Conservation (phyloP, 176 grass and related monocot genomes). For the Cenchrus purpureus region DNA sequence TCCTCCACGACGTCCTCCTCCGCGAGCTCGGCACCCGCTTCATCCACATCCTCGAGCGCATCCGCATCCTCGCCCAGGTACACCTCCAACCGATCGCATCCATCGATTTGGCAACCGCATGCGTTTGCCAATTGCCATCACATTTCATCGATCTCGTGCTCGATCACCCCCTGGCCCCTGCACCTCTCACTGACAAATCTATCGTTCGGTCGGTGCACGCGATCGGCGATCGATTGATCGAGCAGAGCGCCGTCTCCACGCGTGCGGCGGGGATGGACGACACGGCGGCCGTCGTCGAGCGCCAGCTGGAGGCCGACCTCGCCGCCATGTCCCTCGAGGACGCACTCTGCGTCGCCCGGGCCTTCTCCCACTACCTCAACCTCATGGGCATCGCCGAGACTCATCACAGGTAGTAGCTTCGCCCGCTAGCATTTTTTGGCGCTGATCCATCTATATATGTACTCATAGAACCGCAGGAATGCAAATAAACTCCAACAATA, state of each 20-base stretch:
- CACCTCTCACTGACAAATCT: not conserved
- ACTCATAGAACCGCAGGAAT: no score
- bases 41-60: constrained; percentile 81
- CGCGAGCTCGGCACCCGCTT: constrained; percentile 85
- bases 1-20: constrained; percentile 85
- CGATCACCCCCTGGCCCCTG: not conserved
- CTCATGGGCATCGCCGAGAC: constrained; percentile 88
- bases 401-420: constrained; percentile 61
- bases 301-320: constrained; percentile 75
- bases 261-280: constrained; percentile 78
- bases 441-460: not conserved
- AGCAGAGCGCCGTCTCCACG: constrained; percentile 81
- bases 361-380: constrained; percentile 94
- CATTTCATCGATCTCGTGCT: not conserved
- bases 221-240: not conserved
- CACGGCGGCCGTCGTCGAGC: constrained; percentile 68
- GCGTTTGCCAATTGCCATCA: no score
- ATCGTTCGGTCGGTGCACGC: no score
- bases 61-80: constrained; percentile 81
- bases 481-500: no score
- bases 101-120: no score
- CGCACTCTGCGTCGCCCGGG: constrained; percentile 70
- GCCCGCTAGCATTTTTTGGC: not conserved
- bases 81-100: not conserved
- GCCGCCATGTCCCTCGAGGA: constrained; percentile 81